Evolutionary conservation across 306 rosid genomes (phyloP), one percentile per base, ranked within the genome.

Genomic region (Gleditsia sinensis): DNA sequence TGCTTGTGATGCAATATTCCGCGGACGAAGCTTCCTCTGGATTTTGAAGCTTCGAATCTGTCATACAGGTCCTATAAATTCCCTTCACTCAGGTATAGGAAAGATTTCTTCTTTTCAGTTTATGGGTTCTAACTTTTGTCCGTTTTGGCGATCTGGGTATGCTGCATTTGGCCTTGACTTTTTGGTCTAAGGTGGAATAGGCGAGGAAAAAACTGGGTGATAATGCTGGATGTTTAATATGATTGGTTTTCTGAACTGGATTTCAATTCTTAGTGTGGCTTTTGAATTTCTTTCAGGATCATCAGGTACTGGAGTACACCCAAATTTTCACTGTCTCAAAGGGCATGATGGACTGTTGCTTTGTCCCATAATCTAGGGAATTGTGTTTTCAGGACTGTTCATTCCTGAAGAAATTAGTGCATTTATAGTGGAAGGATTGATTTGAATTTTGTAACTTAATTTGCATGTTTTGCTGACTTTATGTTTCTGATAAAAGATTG

Each of bases 121-220:
- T 77, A 28, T 81, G 73, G 82, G 69, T 61, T 60, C 65, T 55
- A 39, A 17, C 36, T 11, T 56, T 2, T 55, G 9, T 58, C 9
- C 34, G n/a, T 3, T 79, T 83, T 63, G 46, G 74, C 56, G 78
- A 80, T 75, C 76, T 83, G 84, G 60, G 80, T 42, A 9, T 59
- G 66, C 72, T 65, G 49, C 88, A 78, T 79, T 81, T 66, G 14
- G 28, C 51, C 24, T 3, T 9, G 58, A 17, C 5, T 39, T 0
- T 42, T 24, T 20, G 19, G 36, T 75, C 2, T 16, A 37, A 28
- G 21, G n/a, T 73, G 43, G 53, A 25, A 71, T 57, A 53, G 2
- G 11, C 32, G 5, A 20, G 59, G 12, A 20, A 25, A 25, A 67
- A 27, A 67, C 74, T 56, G 58, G 75, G 69, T 32, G 16, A 39